phyloP scores from a whole-genome alignment of 768 basidiomycete species.

The Lactarius vividus region DNA sequence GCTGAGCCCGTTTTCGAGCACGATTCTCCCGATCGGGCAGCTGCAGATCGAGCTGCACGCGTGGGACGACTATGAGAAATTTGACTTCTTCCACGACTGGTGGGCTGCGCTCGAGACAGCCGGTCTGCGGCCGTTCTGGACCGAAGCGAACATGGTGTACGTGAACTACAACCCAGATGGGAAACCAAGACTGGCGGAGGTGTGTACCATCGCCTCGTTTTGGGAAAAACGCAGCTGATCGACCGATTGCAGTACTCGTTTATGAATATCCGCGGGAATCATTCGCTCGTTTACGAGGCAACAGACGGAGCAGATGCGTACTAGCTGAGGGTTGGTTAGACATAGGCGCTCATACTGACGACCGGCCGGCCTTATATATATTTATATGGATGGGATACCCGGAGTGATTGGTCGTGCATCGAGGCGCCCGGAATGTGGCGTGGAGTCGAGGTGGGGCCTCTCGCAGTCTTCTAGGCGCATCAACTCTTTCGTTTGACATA shows the following conservation, averaged over 20 bases:
- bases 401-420: background rate
- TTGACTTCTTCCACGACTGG: slow-evolving; percentile 59
- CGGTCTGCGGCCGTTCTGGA: slow-evolving; percentile 71
- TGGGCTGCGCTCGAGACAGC: slow-evolving; percentile 70
- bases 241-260: slow-evolving; percentile 45
- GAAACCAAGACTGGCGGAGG: slow-evolving; percentile 43
- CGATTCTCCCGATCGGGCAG: slow-evolving; percentile 61
- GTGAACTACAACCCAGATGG: slow-evolving; percentile 40
- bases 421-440: too few species aligned
- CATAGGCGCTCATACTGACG: background rate
- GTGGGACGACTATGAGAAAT: slow-evolving; percentile 37
- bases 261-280: slow-evolving; percentile 45
- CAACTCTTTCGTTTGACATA: too few species aligned
- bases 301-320: background rate
- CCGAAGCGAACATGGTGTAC: slow-evolving; percentile 53
- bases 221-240: slow-evolving; percentile 1
- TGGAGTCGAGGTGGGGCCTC: too few species aligned
- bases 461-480: too few species aligned
- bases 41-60: slow-evolving; percentile 66
- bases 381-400: background rate
- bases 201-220: slow-evolving; percentile 18
- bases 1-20: background rate
- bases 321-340: background rate
- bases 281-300: slow-evolving; percentile 10
- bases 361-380: background rate